Base-by-base conservation (phyloP, 352 stramenopile genomes). In the Chrysophaeum taylorii region DNA sequence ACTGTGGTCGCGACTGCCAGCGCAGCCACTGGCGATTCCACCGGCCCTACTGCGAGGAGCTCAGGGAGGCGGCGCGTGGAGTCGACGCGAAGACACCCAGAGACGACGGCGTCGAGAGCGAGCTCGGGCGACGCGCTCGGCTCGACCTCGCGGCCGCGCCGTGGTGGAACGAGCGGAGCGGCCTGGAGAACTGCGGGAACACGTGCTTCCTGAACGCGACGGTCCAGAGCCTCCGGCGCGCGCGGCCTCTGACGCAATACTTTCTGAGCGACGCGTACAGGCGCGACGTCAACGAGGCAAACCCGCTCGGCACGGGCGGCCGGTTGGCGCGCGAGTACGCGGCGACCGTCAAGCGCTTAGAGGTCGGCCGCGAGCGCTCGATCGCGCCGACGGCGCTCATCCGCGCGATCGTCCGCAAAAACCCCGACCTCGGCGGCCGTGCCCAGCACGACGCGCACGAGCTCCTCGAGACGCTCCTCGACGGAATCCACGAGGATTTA, bases 381-480 rank as follows among this genome's bases (percentile, higher is more conserved):
- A 87, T 80, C 39, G 7, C 0, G 18, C 68, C 88, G 0, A 76
- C 76, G 21, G 81, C 70, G 9, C 74, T 78, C 29, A 72, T 76
- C 35, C 50, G 36, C 15, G 27, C 38, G 27, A 83, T 92, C 33
- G 88, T 83, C 25, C 90, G 89, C 63, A 88, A 88, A 53, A 84
- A 83, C 2, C 83, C 85, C 14, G 85, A 90, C 64, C 94, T 94
- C 68, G 87, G 83, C 7, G 88, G 88, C 16, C 93, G 90, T 71
- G 82, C 91, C 71, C 89, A 94, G 74, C 89, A 94, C 69, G 89
- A 94, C 67, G 81, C 86, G 37, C 88, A 94, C 68, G 86, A 92
- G 64, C 90, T 91, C 57, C 89, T 93, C 69, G 85, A 89, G 15
- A 82, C 85, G 2, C 74, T 93, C 21, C 78, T 93, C 0, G 87